Base-by-base conservation (phyloP, 176 grass and related monocot genomes). In the Pontederia paniculata region DNA sequence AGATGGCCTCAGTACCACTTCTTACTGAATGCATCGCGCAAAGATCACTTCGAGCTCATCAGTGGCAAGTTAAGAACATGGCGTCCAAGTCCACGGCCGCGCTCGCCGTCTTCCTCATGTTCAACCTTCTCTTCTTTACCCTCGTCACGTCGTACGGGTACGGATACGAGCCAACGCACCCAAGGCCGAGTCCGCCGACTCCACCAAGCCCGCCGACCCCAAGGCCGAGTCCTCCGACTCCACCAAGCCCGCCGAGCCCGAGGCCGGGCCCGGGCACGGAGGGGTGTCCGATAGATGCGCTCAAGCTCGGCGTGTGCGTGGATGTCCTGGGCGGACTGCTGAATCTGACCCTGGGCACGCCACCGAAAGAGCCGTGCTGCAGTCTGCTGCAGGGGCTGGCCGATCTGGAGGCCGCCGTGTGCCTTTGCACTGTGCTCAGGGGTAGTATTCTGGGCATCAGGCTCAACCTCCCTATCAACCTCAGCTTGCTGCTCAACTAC, bases 301-400 rank as follows among this genome's bases (percentile, higher is more conserved):
- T 89, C 13, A 88, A 89, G 81, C 81, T 89, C 0, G 81, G 74
- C 1, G 86, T 89, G 0, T 89, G 86, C 47, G 86, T 70, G 0
- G 78, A 89, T 62, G 86, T 89, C 41, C 81, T 89, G 0, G 28
- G 28, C 0, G 78, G 44, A 49, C 79, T 91, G 46, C 73, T 91
- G 44, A 91, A 91, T 54, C 37, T 76, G 15, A 57, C 44, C 53
- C 72, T 91, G 16, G 88, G 88, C 3, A 74, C 61, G 19, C 82
- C 88, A 54, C 82, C 88, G 0, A 25, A 49, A 64, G 19, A 68
- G 47, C 88, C 88, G 1, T 91, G 88, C 59, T 91, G 88, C 75
- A 48, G 45, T 1, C 76, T 88, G 12, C 72, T 88, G 2, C 57
- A 64, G 77, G 82, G 82, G 18, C 65, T 83, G 8, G 66, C 78